These are phyloP conservation scores for Diaporthe humulicola DNA, from an alignment of 2,329 filamentous ascomycete genomes.

Conservation along the genomic window DNA sequence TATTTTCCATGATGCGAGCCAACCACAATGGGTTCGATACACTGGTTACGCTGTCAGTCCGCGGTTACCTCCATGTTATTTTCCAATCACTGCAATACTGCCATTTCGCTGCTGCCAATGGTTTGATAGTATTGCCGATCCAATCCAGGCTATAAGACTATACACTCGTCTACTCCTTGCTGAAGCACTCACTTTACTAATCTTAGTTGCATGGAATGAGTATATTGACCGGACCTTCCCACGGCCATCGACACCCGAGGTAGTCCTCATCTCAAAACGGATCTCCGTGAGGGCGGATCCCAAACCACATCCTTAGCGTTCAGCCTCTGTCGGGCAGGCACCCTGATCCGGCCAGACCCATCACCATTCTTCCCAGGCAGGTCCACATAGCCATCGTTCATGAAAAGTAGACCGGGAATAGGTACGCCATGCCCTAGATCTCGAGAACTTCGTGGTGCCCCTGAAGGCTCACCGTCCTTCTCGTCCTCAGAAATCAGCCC, in stretches of 20 bases:
- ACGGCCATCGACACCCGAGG: neutral
- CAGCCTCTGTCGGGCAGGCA: slow-evolving; percentile 47
- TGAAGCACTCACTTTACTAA: no score
- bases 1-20: neutral
- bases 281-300: slow-evolving; percentile 52
- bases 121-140: neutral
- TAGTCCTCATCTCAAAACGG: slow-evolving; percentile 38
- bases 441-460: no score
- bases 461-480: neutral
- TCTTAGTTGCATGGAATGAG: neutral
- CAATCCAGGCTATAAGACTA: no score
- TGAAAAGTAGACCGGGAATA: slow-evolving; percentile 46
- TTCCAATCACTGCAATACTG: neutral
- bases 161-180: no score
- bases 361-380: slow-evolving; percentile 41
- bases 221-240: neutral
- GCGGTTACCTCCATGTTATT: neutral
- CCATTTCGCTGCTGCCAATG: neutral
- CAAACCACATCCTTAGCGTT: slow-evolving; percentile 53
- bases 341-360: neutral
- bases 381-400: slow-evolving; percentile 43
- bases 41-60: neutral
- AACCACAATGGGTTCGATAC: neutral
- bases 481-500: slow-evolving; percentile 42
- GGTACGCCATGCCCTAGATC: neutral